These are phyloP conservation scores for Melaleuca quinquenervia DNA, from an alignment of 345 rosid species.

Conservation along the genomic window DNA sequence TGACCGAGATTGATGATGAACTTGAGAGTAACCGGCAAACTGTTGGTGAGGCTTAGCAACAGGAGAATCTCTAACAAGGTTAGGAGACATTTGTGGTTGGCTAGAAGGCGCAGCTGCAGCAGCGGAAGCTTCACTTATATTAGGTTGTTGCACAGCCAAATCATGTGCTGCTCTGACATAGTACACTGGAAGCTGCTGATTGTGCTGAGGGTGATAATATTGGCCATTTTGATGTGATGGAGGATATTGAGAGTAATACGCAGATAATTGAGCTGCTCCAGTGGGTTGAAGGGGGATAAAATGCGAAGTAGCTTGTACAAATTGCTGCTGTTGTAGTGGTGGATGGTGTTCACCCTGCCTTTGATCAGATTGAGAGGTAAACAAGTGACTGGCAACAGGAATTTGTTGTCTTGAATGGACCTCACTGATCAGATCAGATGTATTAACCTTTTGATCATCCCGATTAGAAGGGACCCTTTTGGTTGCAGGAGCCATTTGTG, in stretches of 20 bases:
- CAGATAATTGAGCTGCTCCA: conserved; percentile 43
- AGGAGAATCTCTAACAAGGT: conserved; percentile 45
- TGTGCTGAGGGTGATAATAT: conserved; percentile 41
- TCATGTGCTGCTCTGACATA: conserved; percentile 56
- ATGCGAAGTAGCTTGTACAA: conserved; percentile 52
- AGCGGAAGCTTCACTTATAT: conserved; percentile 30
- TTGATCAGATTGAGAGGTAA: conserved; percentile 55
- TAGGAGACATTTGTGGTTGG: conserved; percentile 44
- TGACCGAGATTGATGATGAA: conserved; percentile 81
- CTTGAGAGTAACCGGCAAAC: conserved; percentile 62
- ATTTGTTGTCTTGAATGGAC: conserved; percentile 21
- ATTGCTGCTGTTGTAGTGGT: conserved; percentile 45
- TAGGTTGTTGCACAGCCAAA: conserved; percentile 66
- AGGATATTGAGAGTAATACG: conserved; percentile 66
- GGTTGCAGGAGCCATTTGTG: conserved; percentile 50
- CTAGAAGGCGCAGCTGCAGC: conserved; percentile 27
- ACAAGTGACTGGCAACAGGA: conserved; percentile 32
- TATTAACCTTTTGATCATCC: conserved; percentile 40
- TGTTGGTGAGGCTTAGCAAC: conserved; percentile 67
- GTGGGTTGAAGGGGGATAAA: conserved; percentile 67
- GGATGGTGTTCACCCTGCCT: conserved; percentile 28
- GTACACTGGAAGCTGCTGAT: conserved; percentile 79
- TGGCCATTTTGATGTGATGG: conserved; percentile 66
- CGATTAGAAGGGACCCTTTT: conserved; percentile 32
- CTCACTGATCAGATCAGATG: conserved; percentile 42